Evolutionary conservation across 106 monocot species (phyloP).

Genomic region (Hemerocallis citrina): DNA sequence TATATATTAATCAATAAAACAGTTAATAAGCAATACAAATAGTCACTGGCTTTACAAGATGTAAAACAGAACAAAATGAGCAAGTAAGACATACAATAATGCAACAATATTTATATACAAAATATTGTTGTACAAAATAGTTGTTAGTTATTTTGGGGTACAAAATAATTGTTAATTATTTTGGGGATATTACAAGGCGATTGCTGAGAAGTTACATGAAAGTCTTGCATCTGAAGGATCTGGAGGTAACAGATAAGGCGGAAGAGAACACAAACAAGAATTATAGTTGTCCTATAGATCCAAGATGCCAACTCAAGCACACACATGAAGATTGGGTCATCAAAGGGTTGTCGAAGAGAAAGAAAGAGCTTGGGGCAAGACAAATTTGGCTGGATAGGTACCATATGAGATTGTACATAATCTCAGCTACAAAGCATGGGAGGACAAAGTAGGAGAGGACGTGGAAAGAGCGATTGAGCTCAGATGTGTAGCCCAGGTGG

Average conservation of each 20-base stretch:
- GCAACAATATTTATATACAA: too few relatives aligned
- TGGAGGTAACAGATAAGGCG: constrained; percentile 69
- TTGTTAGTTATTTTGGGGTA: too few relatives aligned
- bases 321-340: constrained; percentile 25
- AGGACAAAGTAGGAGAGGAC: constrained; percentile 55
- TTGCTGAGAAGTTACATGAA: constrained; percentile 35
- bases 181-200: too few relatives aligned
- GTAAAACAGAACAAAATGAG: too few relatives aligned
- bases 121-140: too few relatives aligned
- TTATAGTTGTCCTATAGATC: constrained; percentile 61
- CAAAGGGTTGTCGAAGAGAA: constrained; percentile 22
- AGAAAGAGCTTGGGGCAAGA: constrained; percentile 9
- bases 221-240: constrained; percentile 73
- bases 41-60: too few relatives aligned
- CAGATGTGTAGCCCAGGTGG: constrained; percentile 39
- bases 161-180: too few relatives aligned
- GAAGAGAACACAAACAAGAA: constrained; percentile 81
- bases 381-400: constrained; percentile 14
- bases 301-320: constrained; percentile 59
- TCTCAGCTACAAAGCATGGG: constrained; percentile 52
- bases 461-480: constrained; percentile 55
- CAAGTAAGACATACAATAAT: too few relatives aligned
- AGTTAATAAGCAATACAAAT: too few relatives aligned
- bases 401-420: constrained; percentile 64
- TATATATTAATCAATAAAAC: too few relatives aligned